Evolutionary conservation across 2,329 filamentous ascomycete genomes (phyloP).

Genomic region (Beauveria medogensis): DNA sequence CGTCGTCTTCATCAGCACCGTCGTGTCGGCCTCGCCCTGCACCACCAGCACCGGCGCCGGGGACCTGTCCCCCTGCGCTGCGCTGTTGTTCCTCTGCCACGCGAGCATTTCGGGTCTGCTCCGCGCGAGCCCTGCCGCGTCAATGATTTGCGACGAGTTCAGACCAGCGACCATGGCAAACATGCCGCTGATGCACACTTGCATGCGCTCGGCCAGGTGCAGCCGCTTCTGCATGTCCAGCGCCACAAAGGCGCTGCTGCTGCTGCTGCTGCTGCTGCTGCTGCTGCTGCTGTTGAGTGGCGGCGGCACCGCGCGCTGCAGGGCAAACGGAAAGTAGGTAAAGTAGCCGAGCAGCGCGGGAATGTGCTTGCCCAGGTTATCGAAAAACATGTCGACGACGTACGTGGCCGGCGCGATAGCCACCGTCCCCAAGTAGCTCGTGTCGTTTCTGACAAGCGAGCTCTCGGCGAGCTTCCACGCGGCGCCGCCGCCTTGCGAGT

Average conservation of each 20-base stretch:
- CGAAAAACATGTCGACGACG: slow-evolving; percentile 11
- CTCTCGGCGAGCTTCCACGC: slow-evolving; percentile 16
- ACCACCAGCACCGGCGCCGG: slow-evolving; percentile 13
- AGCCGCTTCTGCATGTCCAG: background rate
- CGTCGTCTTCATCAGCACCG: slow-evolving; percentile 8
- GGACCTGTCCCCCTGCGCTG: slow-evolving; percentile 7
- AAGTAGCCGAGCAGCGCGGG: background rate
- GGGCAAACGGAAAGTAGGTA: slow-evolving; percentile 2
- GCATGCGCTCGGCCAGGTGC: slow-evolving; percentile 1
- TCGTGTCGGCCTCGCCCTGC: slow-evolving; percentile 11
- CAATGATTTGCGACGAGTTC: background rate
- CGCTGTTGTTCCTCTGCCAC: slow-evolving; percentile 8
- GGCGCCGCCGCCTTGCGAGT: slow-evolving; percentile 17
- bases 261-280: background rate
- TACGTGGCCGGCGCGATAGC: slow-evolving; percentile 13
- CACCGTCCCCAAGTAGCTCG: slow-evolving; percentile 11
- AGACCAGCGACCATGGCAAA: slow-evolving; percentile 4
- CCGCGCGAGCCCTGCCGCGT: background rate
- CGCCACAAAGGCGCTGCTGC: background rate
- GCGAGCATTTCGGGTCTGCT: background rate
- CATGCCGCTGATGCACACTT: slow-evolving; percentile 12
- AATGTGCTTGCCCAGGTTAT: background rate
- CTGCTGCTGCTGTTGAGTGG: background rate
- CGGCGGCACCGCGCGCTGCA: slow-evolving; percentile 1
- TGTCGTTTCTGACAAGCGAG: slow-evolving; percentile 1